A percentile compares a stretch with the other conserved stretches of the same genome.
phyloP scores from a whole-genome alignment of 2,329 filamentous ascomycete genomes.

The Cordyceps militaris region DNA sequence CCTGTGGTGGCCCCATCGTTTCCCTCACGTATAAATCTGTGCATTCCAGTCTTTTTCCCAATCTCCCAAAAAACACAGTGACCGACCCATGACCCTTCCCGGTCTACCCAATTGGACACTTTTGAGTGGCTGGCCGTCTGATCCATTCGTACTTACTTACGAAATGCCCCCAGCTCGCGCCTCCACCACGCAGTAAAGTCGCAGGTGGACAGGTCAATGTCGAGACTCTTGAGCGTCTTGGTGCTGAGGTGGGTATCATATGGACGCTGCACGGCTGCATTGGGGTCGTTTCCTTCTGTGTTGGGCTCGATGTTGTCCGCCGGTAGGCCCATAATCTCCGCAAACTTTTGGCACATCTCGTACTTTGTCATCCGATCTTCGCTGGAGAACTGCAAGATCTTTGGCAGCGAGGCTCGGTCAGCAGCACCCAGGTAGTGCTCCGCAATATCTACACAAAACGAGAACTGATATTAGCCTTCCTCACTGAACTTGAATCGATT shows the following conservation, averaged over 20 bases:
- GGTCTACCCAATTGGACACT: too few species aligned
- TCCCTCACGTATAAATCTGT: not conserved
- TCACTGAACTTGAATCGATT: not conserved
- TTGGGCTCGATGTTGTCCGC: constrained; percentile 62
- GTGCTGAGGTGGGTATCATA: constrained; percentile 87
- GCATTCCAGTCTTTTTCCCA: too few species aligned
- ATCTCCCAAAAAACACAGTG: too few species aligned
- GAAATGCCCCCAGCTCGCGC: constrained; percentile 52
- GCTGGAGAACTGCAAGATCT: constrained; percentile 75
- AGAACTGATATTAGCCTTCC: not conserved
- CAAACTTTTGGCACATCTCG: constrained; percentile 73
- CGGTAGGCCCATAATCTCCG: constrained; percentile 70
- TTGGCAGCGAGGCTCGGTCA: constrained; percentile 51
- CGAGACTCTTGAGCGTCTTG: constrained; percentile 61
- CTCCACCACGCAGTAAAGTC: constrained; percentile 81
- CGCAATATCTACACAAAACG: constrained; percentile 51
- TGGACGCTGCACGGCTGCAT: constrained; percentile 66
- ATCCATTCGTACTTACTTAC: constrained; percentile 43
- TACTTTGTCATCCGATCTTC: constrained; percentile 87
- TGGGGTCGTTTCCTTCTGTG: constrained; percentile 64
- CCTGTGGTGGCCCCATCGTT: not conserved
- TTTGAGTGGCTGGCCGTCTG: too few species aligned
- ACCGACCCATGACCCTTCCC: too few species aligned
- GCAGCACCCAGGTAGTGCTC: constrained; percentile 54
- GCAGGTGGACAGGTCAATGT: constrained; percentile 65